These are phyloP conservation scores for Amoeboaphelidium occidentale DNA, from an alignment of 371 early-diverging fungal genomes.

Conservation along the genomic window DNA sequence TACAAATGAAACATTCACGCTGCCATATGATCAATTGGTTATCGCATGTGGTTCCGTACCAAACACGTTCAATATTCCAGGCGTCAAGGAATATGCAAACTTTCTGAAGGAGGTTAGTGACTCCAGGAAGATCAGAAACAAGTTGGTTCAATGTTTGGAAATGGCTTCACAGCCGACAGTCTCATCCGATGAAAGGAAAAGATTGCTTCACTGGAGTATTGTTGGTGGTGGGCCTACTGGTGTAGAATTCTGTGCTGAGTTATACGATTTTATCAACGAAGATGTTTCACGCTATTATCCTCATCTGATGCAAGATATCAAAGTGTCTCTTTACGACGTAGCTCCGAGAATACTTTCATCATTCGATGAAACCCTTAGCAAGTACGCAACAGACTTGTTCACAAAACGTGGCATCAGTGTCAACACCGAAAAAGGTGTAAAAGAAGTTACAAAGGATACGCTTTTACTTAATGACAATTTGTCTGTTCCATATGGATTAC, in stretches of 20 bases:
- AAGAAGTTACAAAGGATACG: conserved; percentile 19
- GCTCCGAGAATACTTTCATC: conserved; percentile 50
- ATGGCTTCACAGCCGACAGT: neutral
- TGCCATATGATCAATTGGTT: neutral
- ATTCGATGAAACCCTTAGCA: conserved; percentile 39
- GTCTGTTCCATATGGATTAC: conserved; percentile 29
- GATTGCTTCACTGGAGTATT: neutral
- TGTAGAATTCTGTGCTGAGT: conserved; percentile 1
- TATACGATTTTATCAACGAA: conserved; percentile 1
- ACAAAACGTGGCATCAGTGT: conserved; percentile 40
- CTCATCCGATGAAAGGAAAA: neutral
- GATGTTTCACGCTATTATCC: neutral
- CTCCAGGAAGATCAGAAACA: neutral
- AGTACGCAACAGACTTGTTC: conserved; percentile 43
- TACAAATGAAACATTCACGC: neutral
- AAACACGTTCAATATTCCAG: conserved; percentile 1
- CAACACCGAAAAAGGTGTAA: conserved; percentile 40
- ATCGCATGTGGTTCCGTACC: neutral
- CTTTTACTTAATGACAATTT: conserved; percentile 17
- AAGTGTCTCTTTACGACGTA: conserved; percentile 41
- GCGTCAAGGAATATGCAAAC: conserved; percentile 1
- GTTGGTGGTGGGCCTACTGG: conserved; percentile 4
- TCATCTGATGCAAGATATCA: conserved; percentile 9
- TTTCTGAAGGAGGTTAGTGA: conserved; percentile 2
- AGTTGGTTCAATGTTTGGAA: neutral